Conservation (phyloP, 345 rosid species). For the Litchi chinensis region DNA sequence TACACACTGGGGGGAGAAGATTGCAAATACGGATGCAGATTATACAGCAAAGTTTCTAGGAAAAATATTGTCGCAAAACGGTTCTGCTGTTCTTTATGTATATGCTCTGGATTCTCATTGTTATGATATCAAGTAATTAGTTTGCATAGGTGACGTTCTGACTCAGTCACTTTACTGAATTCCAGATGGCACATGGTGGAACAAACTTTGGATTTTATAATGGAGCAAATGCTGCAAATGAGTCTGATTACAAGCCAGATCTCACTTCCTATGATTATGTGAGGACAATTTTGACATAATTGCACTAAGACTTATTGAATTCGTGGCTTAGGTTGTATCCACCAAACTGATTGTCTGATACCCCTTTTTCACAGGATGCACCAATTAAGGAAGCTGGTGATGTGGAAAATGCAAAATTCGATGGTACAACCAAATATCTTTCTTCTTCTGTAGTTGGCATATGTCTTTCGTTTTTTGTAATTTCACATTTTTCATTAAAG, state of each 20-base stretch:
- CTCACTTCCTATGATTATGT: constrained; percentile 97
- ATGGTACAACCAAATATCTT: constrained; percentile 46
- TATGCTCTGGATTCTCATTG: constrained; percentile 23
- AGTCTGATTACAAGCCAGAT: constrained; percentile 83
- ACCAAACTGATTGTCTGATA: constrained; percentile 15
- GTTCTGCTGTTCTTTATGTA: constrained; percentile 97
- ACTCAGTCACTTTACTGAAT: constrained; percentile 7
- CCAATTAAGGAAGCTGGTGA: constrained; percentile 94
- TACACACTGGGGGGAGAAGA: constrained; percentile 94
- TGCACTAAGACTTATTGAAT: background rate
- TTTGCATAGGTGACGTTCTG: constrained; percentile 11
- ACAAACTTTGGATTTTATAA: constrained; percentile 94
- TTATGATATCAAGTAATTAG: constrained; percentile 3
- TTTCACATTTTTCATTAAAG: background rate
- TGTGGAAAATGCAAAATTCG: constrained; percentile 70
- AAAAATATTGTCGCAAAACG: constrained; percentile 73
- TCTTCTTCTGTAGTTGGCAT: constrained; percentile 8
- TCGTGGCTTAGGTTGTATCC: constrained; percentile 12
- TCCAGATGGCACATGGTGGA: constrained; percentile 98
- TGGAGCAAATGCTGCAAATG: constrained; percentile 68
- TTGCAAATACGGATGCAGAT: constrained; percentile 63
- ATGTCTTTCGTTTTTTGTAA: background rate
- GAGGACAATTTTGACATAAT: constrained; percentile 22
- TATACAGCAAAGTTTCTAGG: constrained; percentile 70
- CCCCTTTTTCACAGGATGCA: constrained; percentile 66